These are phyloP conservation scores for Bruguiera parviflora DNA, from an alignment of 345 rosid species.

Conservation along the genomic window DNA sequence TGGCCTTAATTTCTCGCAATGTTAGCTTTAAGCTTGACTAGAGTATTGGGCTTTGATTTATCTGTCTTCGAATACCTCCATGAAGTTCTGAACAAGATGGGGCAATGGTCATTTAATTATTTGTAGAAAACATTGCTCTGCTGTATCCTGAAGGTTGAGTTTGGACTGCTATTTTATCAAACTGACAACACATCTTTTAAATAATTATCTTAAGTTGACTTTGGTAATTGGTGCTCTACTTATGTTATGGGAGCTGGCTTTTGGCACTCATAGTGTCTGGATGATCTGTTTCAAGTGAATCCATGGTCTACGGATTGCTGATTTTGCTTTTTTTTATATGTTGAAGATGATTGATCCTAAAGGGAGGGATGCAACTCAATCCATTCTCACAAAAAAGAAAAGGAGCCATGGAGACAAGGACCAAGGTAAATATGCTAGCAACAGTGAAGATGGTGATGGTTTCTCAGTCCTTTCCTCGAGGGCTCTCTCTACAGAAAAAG, in stretches of 20 bases:
- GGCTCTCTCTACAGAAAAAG: constrained; percentile 49
- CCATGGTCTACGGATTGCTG: neutral
- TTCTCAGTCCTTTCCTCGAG: constrained; percentile 44
- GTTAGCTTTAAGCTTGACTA: too few species aligned
- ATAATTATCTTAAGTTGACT: neutral
- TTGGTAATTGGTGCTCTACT: neutral
- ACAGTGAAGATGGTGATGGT: constrained; percentile 49
- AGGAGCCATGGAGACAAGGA: constrained; percentile 53
- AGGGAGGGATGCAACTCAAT: constrained; percentile 62
- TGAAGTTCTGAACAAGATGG: too few species aligned
- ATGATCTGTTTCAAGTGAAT: neutral
- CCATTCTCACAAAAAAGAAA: constrained; percentile 65
- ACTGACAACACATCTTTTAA: neutral
- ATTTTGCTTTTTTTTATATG: constrained; percentile 14
- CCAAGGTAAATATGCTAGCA: constrained; percentile 33
- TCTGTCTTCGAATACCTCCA: too few species aligned
- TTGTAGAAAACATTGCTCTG: too few species aligned
- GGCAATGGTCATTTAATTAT: too few species aligned
- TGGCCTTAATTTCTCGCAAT: too few species aligned
- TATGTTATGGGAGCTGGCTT: neutral
- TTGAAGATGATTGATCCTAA: constrained; percentile 44
- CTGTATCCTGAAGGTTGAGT: too few species aligned
- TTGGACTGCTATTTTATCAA: neutral
- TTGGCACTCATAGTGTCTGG: neutral
- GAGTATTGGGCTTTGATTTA: too few species aligned